A percentile compares a stretch with the other conserved stretches of the same genome.
phyloP scores from a whole-genome alignment of 768 basidiomycete genomes.

The Boletus tomentosulus region DNA sequence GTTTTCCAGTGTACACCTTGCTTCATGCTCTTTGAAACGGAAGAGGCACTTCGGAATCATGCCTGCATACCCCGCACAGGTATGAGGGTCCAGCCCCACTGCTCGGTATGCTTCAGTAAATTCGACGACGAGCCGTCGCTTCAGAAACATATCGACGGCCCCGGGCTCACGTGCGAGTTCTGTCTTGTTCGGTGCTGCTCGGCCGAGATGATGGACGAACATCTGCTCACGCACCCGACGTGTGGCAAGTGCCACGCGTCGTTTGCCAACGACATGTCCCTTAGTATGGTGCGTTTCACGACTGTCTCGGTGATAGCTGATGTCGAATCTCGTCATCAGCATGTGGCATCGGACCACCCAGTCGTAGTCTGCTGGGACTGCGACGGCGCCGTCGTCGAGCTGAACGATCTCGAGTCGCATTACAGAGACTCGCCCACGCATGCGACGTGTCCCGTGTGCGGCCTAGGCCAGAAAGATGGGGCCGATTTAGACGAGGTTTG shows the following conservation, averaged over 20 bases:
- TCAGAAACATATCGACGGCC: conserved; percentile 15
- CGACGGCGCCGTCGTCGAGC: conserved; percentile 23
- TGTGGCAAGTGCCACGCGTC: conserved; percentile 15
- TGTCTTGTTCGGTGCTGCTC: conserved; percentile 22
- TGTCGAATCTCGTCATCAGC: conserved; percentile 8
- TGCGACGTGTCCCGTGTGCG: too few relatives aligned
- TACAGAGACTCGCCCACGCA: too few relatives aligned
- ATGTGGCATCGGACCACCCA: too few relatives aligned
- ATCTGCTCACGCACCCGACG: conserved; percentile 21
- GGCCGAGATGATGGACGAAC: conserved; percentile 22
- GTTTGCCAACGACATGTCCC: conserved; percentile 17
- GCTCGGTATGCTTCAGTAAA: conserved; percentile 20
- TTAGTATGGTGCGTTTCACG: conserved; percentile 14
- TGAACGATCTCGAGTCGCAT: too few relatives aligned
- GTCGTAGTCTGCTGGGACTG: conserved; percentile 31
- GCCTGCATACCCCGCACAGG: conserved; percentile 13
- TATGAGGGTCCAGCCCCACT: too few relatives aligned
- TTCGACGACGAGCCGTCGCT: conserved; percentile 15
- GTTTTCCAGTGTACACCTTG: too few relatives aligned
- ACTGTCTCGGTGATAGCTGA: neutral
- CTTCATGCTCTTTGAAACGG: too few relatives aligned
- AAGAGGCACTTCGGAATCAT: conserved; percentile 12
- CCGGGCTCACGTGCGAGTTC: conserved; percentile 16
- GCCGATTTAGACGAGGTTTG: too few relatives aligned
- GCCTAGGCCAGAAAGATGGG: too few relatives aligned